A percentile compares a stretch with the other conserved stretches of the same genome.
Conservation (phyloP, 495 filamentous ascomycete genomes). For the Penicillium parvum region DNA sequence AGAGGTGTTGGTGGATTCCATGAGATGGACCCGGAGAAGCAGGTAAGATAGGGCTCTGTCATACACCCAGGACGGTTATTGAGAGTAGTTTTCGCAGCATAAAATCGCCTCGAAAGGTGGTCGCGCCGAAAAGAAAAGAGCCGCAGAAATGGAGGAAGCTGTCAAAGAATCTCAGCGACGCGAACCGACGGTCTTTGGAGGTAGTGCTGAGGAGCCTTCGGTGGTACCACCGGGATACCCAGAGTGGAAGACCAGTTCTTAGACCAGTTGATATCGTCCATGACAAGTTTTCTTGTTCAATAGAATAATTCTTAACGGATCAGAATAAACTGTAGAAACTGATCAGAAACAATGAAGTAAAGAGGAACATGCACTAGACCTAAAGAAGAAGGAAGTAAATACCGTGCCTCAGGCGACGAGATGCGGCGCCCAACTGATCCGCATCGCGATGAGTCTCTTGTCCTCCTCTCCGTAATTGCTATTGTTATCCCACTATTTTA, state of each 20-base stretch:
- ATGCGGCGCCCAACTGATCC: conserved; percentile 4
- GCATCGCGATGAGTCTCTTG: background rate
- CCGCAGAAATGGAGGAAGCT: conserved; percentile 6
- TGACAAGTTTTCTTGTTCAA: background rate
- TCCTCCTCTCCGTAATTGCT: conserved; percentile 5
- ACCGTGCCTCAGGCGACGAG: conserved; percentile 16
- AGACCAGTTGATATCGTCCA: background rate
- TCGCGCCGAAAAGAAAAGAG: conserved; percentile 28
- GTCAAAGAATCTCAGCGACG: conserved; percentile 1
- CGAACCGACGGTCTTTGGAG: background rate
- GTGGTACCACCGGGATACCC: conserved; percentile 22
- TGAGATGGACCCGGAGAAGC: conserved; percentile 42
- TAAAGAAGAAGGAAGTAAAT: conserved; percentile 25
- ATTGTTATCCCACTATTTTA: conserved; percentile 16
- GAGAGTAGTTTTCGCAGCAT: conserved; percentile 21
- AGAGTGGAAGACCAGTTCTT: conserved; percentile 19
- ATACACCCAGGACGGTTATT: too few species aligned
- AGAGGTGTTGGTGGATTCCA: conserved; percentile 25
- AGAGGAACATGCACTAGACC: conserved; percentile 14
- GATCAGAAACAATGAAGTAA: background rate
- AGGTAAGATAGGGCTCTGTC: conserved; percentile 28
- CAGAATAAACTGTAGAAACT: background rate
- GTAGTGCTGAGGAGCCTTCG: conserved; percentile 14
- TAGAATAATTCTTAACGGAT: background rate
- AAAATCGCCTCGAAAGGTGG: conserved; percentile 53